A percentile compares a stretch with the other conserved stretches of the same genome.
Conservation (phyloP, 192 early-diverging fungal genomes). For the Linnemannia schmuckeri region DNA sequence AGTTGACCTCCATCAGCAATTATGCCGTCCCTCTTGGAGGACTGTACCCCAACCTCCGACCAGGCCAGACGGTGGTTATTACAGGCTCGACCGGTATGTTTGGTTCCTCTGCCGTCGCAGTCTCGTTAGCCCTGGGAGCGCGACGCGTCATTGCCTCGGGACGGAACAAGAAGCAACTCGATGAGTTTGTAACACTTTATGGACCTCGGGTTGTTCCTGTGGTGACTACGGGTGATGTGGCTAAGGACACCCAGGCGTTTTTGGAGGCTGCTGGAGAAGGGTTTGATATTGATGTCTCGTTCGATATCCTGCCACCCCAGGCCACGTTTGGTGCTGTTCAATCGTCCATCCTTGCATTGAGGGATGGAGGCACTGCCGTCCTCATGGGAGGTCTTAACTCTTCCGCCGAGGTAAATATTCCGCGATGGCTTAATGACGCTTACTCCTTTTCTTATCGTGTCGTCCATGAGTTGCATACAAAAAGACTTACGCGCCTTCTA, state of each 20-base stretch:
- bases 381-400: background rate
- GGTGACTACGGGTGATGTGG: conserved; percentile 23
- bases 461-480: too few relatives aligned
- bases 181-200: conserved; percentile 22
- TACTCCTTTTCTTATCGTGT: too few relatives aligned
- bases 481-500: too few relatives aligned
- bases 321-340: conserved; percentile 22
- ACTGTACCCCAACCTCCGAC: conserved; percentile 20
- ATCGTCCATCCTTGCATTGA: conserved; percentile 32
- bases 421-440: background rate
- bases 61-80: conserved; percentile 49
- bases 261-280: conserved; percentile 34
- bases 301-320: conserved; percentile 37
- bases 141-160: conserved; percentile 39
- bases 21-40: conserved; percentile 47
- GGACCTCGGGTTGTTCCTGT: conserved; percentile 39
- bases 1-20: conserved; percentile 20
- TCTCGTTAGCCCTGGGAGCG: conserved; percentile 51
- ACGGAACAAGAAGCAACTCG: conserved; percentile 21
- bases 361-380: conserved; percentile 8
- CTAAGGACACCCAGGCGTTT: conserved; percentile 30
- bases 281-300: conserved; percentile 32
- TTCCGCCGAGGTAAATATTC: background rate
- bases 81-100: conserved; percentile 48
- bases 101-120: conserved; percentile 31